A percentile compares a stretch with the other conserved stretches of the same genome.
phyloP scores from a whole-genome alignment of 805 yeast species.

The Candida loeiensis region DNA sequence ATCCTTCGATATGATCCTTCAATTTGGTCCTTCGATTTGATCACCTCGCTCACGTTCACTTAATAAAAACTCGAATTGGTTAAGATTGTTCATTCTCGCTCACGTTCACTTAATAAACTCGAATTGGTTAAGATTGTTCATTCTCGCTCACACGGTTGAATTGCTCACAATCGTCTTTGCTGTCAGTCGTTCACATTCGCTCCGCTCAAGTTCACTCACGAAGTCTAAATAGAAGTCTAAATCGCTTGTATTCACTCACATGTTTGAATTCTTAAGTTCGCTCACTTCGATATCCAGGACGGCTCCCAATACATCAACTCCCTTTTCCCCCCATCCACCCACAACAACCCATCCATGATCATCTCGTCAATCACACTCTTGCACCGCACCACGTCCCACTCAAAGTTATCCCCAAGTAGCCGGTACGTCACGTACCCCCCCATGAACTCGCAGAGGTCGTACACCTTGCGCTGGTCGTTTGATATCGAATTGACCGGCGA shows the following conservation, averaged over 20 bases:
- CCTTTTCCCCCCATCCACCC: constrained; percentile 64
- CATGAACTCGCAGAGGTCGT: constrained; percentile 71
- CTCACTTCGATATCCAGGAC: constrained; percentile 49
- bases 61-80: too few relatives aligned
- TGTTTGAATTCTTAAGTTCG: background rate
- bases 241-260: background rate
- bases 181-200: too few relatives aligned
- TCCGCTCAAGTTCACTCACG: too few relatives aligned
- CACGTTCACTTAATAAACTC: too few relatives aligned
- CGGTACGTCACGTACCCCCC: constrained; percentile 68
- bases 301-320: constrained; percentile 69
- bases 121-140: too few relatives aligned
- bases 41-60: too few relatives aligned
- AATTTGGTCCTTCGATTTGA: too few relatives aligned
- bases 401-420: constrained; percentile 66
- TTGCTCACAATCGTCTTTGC: too few relatives aligned
- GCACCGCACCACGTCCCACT: constrained; percentile 67
- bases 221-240: too few relatives aligned
- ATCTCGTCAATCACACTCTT: constrained; percentile 67
- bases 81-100: too few relatives aligned
- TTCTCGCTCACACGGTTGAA: too few relatives aligned
- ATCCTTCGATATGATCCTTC: too few relatives aligned
- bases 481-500: constrained; percentile 29
- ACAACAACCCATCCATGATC: constrained; percentile 76
- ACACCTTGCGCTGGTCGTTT: constrained; percentile 63